Conservation (phyloP, 106 monocot species). For the Xerophyta viscosa region DNA sequence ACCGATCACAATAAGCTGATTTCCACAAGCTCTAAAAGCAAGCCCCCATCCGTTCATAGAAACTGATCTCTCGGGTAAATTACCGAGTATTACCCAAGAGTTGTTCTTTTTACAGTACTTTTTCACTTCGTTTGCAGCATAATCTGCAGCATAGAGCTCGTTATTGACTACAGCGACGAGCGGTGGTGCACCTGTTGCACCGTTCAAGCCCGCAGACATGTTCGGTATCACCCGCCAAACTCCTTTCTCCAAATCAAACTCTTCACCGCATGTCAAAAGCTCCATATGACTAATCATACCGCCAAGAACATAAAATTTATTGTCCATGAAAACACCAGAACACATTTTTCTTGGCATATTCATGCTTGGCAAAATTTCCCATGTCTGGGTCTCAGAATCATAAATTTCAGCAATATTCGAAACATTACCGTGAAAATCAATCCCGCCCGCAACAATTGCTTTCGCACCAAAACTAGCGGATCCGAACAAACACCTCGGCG, state of each 20-base stretch:
- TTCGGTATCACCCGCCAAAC: constrained; percentile 57
- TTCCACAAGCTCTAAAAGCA: constrained; percentile 66
- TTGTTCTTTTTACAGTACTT: constrained; percentile 64
- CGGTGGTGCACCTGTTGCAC: constrained; percentile 58
- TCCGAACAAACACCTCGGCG: constrained; percentile 69
- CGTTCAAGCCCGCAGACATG: constrained; percentile 65
- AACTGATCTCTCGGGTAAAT: constrained; percentile 57
- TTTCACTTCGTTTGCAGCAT: constrained; percentile 44
- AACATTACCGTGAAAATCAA: constrained; percentile 29
- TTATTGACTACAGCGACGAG: constrained; percentile 84
- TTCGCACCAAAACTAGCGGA: constrained; percentile 65
- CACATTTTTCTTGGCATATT: constrained; percentile 71
- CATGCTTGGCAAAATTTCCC: constrained; percentile 63
- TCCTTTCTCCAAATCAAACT: constrained; percentile 57
- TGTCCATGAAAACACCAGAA: constrained; percentile 80
- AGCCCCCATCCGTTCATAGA: constrained; percentile 84
- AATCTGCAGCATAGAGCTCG: constrained; percentile 73
- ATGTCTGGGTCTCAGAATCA: constrained; percentile 55
- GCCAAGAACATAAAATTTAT: constrained; percentile 78
- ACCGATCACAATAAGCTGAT: constrained; percentile 66
- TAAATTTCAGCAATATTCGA: constrained; percentile 74
- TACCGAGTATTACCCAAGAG: constrained; percentile 55
- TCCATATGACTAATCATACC: constrained; percentile 41
- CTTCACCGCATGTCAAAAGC: constrained; percentile 68
- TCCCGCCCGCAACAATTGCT: constrained; percentile 67